Evolutionary conservation across 2,329 filamentous ascomycete species (phyloP), one percentile per base, ranked within the genome.

Genomic region (Helicocarpus griseus): DNA sequence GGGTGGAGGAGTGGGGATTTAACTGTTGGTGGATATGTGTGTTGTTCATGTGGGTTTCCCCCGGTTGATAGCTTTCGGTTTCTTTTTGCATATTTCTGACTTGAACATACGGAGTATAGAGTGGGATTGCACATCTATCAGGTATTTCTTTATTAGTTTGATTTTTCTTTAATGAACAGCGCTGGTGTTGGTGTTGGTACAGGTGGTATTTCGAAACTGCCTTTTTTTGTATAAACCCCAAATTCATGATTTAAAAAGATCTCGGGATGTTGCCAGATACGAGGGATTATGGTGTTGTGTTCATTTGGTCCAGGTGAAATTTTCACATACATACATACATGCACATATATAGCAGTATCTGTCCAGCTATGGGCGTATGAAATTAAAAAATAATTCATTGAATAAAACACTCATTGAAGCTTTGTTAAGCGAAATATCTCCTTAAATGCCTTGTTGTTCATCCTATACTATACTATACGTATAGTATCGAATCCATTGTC

Each of bases 1-100:
- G 44, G 63, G 66, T 9, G 62, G 62, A n/a, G 58, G 31, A 13
- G 45, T 47, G 13, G 45, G 29, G 7, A 26, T 47, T 35, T 47
- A 22, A 36, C 29, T 17, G 31, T n/a, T n/a, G n/a, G n/a, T n/a
- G n/a, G n/a, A n/a, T n/a, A n/a, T n/a, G n/a, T n/a, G n/a, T n/a
- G n/a, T n/a, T n/a, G n/a, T n/a, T n/a, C n/a, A n/a, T n/a, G n/a
- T n/a, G n/a, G n/a, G n/a, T n/a, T n/a, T n/a, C n/a, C n/a, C n/a
- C n/a, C n/a, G n/a, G n/a, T n/a, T n/a, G n/a, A n/a, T n/a, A n/a
- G n/a, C n/a, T n/a, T n/a, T n/a, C n/a, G n/a, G n/a, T n/a, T n/a
- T n/a, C n/a, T n/a, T n/a, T n/a, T n/a, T n/a, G n/a, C n/a, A n/a
- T n/a, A n/a, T n/a, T n/a, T n/a, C n/a, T n/a, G n/a, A n/a, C n/a